Evolutionary conservation across 2,329 filamentous ascomycete genomes (phyloP).

Genomic region (Trichoderma gracile): DNA sequence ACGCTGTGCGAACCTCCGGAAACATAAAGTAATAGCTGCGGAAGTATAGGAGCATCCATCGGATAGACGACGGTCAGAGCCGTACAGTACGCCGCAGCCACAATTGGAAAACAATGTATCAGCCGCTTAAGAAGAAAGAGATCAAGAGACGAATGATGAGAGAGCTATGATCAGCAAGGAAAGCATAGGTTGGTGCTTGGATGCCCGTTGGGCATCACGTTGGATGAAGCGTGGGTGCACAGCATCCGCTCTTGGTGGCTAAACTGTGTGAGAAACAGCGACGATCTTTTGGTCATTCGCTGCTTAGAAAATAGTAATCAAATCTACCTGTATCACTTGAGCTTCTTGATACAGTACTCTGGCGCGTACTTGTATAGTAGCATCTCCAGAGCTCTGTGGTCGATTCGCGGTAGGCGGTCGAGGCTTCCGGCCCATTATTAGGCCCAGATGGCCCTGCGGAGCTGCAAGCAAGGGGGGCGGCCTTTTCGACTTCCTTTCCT

Average conservation of each 20-base stretch:
- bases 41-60: not conserved
- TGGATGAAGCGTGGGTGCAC: not conserved
- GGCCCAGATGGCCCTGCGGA: not conserved
- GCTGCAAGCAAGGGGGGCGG: conserved; percentile 2
- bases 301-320: not conserved
- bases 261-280: not conserved
- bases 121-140: not conserved
- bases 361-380: no score
- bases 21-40: not conserved
- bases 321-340: no score
- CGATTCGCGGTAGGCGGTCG: not conserved
- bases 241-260: not conserved
- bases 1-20: not conserved
- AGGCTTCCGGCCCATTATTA: not conserved
- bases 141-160: no score
- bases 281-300: not conserved
- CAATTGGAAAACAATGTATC: not conserved
- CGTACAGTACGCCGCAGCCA: conserved; percentile 2
- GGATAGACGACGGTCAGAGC: not conserved
- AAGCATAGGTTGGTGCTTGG: not conserved
- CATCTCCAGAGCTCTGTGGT: no score
- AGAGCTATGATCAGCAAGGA: no score
- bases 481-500: not conserved
- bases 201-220: not conserved
- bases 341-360: no score